phyloP scores from a whole-genome alignment of 495 filamentous ascomycete genomes.

The Penicillium roqueforti region DNA sequence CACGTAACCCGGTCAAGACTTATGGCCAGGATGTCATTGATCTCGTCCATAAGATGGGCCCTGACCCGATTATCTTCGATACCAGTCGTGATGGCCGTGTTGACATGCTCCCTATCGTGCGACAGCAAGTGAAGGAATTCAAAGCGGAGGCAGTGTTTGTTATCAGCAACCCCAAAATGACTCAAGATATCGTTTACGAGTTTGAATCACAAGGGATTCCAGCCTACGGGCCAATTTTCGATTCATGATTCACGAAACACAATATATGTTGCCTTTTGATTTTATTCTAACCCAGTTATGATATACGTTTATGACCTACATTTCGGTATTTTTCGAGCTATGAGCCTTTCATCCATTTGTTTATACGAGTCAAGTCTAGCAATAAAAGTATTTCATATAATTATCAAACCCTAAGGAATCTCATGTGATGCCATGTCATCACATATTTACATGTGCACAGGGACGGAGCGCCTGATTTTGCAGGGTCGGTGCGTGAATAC shows the following conservation, averaged over 20 bases:
- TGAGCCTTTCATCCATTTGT: not conserved
- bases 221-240: conserved; percentile 69
- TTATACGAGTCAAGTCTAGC: not conserved
- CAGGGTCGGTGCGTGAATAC: too few relatives aligned
- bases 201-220: conserved; percentile 60
- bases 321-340: not conserved
- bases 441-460: too few relatives aligned
- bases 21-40: conserved; percentile 47
- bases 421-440: too few relatives aligned
- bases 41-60: conserved; percentile 43
- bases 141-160: conserved; percentile 65
- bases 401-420: not conserved
- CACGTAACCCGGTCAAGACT: conserved; percentile 45
- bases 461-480: too few relatives aligned
- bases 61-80: conserved; percentile 50
- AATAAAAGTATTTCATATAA: not conserved
- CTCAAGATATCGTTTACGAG: conserved; percentile 61
- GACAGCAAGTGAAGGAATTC: conserved; percentile 49
- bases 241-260: conserved; percentile 46
- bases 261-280: not conserved
- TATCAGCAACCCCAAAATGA: conserved; percentile 64
- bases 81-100: conserved; percentile 41
- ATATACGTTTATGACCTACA: not conserved
- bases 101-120: conserved; percentile 52
- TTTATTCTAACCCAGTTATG: not conserved